These are phyloP conservation scores for Penicillium odoratum DNA, from an alignment of 495 filamentous ascomycete species.

Conservation along the genomic window DNA sequence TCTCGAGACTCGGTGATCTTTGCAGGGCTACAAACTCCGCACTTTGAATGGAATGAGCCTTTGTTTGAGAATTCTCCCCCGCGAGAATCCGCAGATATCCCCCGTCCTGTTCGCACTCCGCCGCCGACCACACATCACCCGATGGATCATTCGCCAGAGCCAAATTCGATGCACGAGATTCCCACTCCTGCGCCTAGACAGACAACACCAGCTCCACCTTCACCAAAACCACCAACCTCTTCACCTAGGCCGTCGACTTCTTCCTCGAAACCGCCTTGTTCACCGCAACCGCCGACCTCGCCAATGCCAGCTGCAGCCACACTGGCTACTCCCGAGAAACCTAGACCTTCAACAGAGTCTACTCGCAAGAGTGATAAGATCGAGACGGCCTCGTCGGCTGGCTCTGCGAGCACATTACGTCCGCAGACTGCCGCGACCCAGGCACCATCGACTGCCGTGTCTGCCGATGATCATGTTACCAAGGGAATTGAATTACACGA, in stretches of 20 bases:
- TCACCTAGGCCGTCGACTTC: conserved; percentile 1
- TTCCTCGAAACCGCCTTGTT: not conserved
- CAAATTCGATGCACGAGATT: conserved; percentile 39
- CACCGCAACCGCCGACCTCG: conserved; percentile 4
- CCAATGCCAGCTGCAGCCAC: conserved; percentile 13
- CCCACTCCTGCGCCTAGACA: conserved; percentile 23
- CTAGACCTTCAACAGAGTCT: conserved; percentile 49
- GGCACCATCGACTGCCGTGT: conserved; percentile 52
- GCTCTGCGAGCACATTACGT: conserved; percentile 66
- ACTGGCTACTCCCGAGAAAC: conserved; percentile 28
- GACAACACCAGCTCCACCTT: conserved; percentile 17
- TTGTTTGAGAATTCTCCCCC: conserved; percentile 52
- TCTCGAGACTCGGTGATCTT: conserved; percentile 69
- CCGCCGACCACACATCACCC: conserved; percentile 30
- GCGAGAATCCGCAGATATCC: conserved; percentile 34
- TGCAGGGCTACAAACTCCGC: conserved; percentile 58
- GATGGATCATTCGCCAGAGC: conserved; percentile 33
- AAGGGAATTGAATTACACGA: conserved; percentile 89
- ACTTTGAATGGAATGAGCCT: conserved; percentile 62
- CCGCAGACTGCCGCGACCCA: conserved; percentile 50
- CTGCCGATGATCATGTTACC: conserved; percentile 81
- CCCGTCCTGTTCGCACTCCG: conserved; percentile 37
- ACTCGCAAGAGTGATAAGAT: conserved; percentile 39
- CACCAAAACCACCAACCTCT: conserved; percentile 3
- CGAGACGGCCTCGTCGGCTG: conserved; percentile 60